Evolutionary conservation across 2,329 filamentous ascomycete species (phyloP), one percentile per base, ranked within the genome.

Genomic region (Ophiostoma sp.): DNA sequence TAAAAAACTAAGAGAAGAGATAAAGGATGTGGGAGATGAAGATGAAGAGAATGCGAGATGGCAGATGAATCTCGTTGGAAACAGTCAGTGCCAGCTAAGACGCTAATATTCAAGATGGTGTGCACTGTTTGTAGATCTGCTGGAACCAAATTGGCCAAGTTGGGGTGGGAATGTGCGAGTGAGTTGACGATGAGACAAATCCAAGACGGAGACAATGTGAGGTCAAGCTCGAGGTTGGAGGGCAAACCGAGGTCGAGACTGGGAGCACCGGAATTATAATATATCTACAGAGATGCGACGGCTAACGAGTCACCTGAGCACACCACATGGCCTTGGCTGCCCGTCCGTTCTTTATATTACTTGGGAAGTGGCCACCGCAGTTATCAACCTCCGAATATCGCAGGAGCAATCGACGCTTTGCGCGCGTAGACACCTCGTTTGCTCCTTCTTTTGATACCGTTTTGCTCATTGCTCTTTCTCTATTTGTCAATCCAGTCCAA

Each of bases 371-470:
- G 58, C 12, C 1, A 42, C 16, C 36, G 45, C 58, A 62, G 16
- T 41, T 36, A n/a, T 62, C 36, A 16, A n/a, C 36, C 41, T 64
- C 62, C 62, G 62, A 64, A 45, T 27, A 64, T 64, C 62, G 62
- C 62, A 64, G 40, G 60, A 45, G 41, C 62, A 18, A 44, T 41
- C 40, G 40, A 64, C 62, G 40, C 38, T 27, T 64, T 64, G 60
- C 36, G 60, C 60, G 60, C 16, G 60, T 14, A 55, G 27, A 27
- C 27, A 27, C 27, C 27, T 27, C 27, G 27, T 5, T 38, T 14
- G 27, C 36, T 62, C 3, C 36, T 62, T 38, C 55, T 16, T 40
- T 7, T 62, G 8, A 27, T 27, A 27, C 27, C 2, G 27, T 49
- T 49, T 36, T 45, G 4, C 36, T n/a, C 36, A 40, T 41, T 62